Evolutionary conservation across 352 stramenopile species (phyloP).

Genomic region (Albugo candida): DNA sequence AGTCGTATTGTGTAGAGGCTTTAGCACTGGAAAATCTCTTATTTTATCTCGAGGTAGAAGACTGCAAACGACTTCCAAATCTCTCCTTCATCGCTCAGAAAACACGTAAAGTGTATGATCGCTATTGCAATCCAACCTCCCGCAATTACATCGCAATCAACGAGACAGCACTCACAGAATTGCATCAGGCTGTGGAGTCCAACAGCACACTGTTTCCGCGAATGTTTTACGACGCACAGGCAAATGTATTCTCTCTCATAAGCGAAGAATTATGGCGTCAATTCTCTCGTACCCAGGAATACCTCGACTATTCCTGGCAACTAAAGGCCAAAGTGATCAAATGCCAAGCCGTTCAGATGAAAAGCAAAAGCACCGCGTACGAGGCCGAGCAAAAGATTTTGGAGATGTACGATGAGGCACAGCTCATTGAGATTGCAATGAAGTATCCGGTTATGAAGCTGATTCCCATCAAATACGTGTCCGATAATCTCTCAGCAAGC

Average conservation of each 20-base stretch:
- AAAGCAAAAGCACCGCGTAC: constrained; percentile 5
- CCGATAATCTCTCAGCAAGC: not conserved
- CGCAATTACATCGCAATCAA: constrained; percentile 26
- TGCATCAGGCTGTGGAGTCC: constrained; percentile 25
- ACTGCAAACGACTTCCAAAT: constrained; percentile 68
- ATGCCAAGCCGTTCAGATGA: constrained; percentile 6
- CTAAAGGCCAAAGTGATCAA: constrained; percentile 12
- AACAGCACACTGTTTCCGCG: constrained; percentile 30
- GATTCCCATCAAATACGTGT: constrained; percentile 22
- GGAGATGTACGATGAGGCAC: constrained; percentile 32
- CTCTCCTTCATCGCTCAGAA: constrained; percentile 64
- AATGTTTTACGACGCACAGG: constrained; percentile 48
- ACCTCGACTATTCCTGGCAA: constrained; percentile 34
- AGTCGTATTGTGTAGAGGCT: constrained; percentile 74
- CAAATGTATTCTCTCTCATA: constrained; percentile 31
- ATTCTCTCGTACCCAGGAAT: constrained; percentile 51
- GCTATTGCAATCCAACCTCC: constrained; percentile 32
- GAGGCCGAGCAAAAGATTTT: constrained; percentile 31
- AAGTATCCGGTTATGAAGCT: constrained; percentile 54
- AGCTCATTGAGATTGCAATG: constrained; percentile 57
- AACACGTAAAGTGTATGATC: constrained; percentile 58
- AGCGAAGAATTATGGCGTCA: constrained; percentile 46
- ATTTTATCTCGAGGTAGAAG: constrained; percentile 70
- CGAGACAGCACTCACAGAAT: constrained; percentile 15
- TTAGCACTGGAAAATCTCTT: constrained; percentile 64